Percentiles rank a stretch among this genome's conserved stretches.
phyloP scores from a whole-genome alignment of 2,329 filamentous ascomycete genomes.

The Phyllosticta citriasiana region DNA sequence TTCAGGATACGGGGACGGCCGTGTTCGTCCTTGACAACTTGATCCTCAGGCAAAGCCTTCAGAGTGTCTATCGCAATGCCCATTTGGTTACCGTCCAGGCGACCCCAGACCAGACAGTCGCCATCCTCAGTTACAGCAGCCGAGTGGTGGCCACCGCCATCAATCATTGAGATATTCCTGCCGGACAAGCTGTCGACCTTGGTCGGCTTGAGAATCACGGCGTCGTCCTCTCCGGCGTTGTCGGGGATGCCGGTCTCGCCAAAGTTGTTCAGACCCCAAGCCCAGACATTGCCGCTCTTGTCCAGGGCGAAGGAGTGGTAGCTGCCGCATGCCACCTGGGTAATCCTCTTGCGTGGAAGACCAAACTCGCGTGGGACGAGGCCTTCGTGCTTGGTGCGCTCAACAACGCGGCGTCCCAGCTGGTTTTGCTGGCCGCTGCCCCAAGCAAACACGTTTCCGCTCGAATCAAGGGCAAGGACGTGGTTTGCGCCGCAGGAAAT shows the following conservation, averaged over 20 bases:
- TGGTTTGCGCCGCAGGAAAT: slow-evolving; percentile 63
- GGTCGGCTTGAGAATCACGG: slow-evolving; percentile 55
- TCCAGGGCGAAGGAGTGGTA: slow-evolving; percentile 75
- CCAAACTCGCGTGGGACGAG: slow-evolving; percentile 49
- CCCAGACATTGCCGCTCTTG: slow-evolving; percentile 59
- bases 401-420: slow-evolving; percentile 54
- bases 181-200: slow-evolving; percentile 55
- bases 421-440: slow-evolving; percentile 64
- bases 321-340: slow-evolving; percentile 57
- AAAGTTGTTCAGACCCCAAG: slow-evolving; percentile 83
- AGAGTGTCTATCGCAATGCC: slow-evolving; percentile 32
- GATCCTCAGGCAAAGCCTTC: slow-evolving; percentile 43
- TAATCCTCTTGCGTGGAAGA: slow-evolving; percentile 45
- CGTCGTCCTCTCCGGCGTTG: slow-evolving; percentile 56
- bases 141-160: slow-evolving; percentile 69
- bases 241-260: slow-evolving; percentile 63
- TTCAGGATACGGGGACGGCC: slow-evolving; percentile 62
- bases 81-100: slow-evolving; percentile 49
- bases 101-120: slow-evolving; percentile 50
- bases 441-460: slow-evolving; percentile 59
- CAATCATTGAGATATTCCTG: slow-evolving; percentile 56
- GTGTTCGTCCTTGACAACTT: slow-evolving; percentile 54
- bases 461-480: slow-evolving; percentile 55
- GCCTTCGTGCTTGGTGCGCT: slow-evolving; percentile 46
- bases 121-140: slow-evolving; percentile 45